Percentiles rank a stretch among this genome's conserved stretches.
phyloP scores from a whole-genome alignment of 345 rosid species.

The Arabis alpina region DNA sequence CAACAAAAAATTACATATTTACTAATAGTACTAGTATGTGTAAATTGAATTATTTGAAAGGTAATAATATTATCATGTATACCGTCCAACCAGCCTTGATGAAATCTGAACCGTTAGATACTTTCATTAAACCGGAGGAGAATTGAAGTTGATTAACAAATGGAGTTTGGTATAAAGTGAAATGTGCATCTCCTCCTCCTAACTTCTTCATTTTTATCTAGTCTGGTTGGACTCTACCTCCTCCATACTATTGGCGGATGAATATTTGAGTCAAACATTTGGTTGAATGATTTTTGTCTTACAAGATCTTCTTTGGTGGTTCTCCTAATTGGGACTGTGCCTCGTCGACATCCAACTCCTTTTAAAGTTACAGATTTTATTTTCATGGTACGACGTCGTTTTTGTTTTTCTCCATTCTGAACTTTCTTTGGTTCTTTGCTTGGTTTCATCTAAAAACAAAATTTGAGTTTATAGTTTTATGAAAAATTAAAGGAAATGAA shows the following conservation, averaged over 20 bases:
- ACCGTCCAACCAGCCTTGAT: conserved; percentile 41
- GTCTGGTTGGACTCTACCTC: conserved; percentile 4
- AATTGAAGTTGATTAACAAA: conserved; percentile 21
- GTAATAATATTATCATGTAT: not conserved
- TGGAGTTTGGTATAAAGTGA: conserved; percentile 27
- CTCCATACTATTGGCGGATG: conserved; percentile 25
- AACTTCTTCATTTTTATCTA: not conserved
- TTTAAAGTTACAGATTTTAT: not conserved
- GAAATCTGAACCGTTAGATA: conserved; percentile 35
- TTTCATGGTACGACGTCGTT: not conserved
- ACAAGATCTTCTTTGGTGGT: conserved; percentile 44
- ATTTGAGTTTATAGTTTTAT: not conserved
- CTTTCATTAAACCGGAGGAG: conserved; percentile 29
- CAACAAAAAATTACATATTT: not conserved
- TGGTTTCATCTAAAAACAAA: conserved; percentile 43
- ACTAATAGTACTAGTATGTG: too few species aligned
- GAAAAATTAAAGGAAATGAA: not conserved
- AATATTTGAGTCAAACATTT: conserved; percentile 8
- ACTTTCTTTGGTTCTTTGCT: conserved; percentile 2
- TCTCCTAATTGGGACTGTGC: conserved; percentile 48
- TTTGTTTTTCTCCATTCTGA: not conserved
- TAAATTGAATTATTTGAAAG: not conserved
- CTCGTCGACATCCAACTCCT: conserved; percentile 44
- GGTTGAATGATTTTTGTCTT: conserved; percentile 13
- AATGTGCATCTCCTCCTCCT: conserved; percentile 20